Evolutionary conservation across 495 filamentous ascomycete genomes (phyloP).

Genomic region (Elaphomyces granulatus): DNA sequence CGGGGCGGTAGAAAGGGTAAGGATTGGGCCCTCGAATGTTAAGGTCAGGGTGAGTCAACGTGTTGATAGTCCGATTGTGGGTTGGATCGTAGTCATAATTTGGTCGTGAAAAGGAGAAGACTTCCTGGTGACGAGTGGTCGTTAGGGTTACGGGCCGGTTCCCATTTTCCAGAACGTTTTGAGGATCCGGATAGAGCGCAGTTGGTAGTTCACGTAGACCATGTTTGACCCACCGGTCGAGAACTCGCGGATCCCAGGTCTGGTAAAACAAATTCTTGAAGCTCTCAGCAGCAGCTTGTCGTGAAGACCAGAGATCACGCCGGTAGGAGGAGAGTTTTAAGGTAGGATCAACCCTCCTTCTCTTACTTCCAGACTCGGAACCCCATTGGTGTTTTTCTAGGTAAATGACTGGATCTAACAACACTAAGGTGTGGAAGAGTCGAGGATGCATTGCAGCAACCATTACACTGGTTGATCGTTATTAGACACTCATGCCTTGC

Average conservation of each 20-base stretch:
- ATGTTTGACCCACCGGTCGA: conserved; percentile 48
- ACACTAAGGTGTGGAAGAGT: conserved; percentile 58
- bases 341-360: conserved; percentile 13
- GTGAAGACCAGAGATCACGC: conserved; percentile 57
- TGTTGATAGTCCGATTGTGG: conserved; percentile 24
- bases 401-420: conserved; percentile 71
- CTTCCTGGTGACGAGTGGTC: conserved; percentile 47
- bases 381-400: conserved; percentile 25
- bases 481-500: conserved; percentile 6
- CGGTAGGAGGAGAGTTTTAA: conserved; percentile 45
- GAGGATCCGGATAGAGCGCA: conserved; percentile 32
- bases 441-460: conserved; percentile 67
- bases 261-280: conserved; percentile 58
- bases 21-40: conserved; percentile 21
- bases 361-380: background rate
- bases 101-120: conserved; percentile 44
- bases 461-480: conserved; percentile 23
- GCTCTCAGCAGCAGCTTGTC: conserved; percentile 41
- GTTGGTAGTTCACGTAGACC: conserved; percentile 53
- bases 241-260: conserved; percentile 57
- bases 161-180: conserved; percentile 17
- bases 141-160: conserved; percentile 39
- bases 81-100: conserved; percentile 30
- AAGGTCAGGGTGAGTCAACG: conserved; percentile 34
- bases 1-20: conserved; percentile 63